A percentile compares a stretch with the other conserved stretches of the same genome.
Evolutionary conservation across 495 filamentous ascomycete genomes (phyloP).

Genomic region (Melanomma pulvis-pyrius): DNA sequence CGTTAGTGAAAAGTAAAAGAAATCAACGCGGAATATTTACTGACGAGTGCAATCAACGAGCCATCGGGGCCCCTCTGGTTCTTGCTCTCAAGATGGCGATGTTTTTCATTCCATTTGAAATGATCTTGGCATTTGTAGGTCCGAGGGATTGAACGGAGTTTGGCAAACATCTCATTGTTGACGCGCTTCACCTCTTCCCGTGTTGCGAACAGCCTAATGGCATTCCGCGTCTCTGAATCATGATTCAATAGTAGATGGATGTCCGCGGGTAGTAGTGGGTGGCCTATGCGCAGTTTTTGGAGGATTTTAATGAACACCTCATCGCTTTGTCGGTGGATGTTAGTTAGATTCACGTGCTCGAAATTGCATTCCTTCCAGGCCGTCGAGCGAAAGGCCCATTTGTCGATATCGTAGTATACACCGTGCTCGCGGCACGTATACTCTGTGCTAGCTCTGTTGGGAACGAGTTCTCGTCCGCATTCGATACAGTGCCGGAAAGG

Average conservation of each 20-base stretch:
- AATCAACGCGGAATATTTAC: background rate
- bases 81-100: conserved; percentile 33
- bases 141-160: conserved; percentile 35
- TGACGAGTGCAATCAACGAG: conserved; percentile 10
- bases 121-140: conserved; percentile 38
- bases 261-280: conserved; percentile 44
- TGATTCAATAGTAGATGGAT: conserved; percentile 53
- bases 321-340: conserved; percentile 59
- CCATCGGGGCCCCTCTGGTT: conserved; percentile 22
- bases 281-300: conserved; percentile 54
- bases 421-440: conserved; percentile 25
- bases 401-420: conserved; percentile 30
- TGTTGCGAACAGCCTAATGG: conserved; percentile 51
- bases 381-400: conserved; percentile 43
- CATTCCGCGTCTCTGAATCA: conserved; percentile 47
- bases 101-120: conserved; percentile 32
- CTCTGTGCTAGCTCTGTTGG: conserved; percentile 15
- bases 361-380: conserved; percentile 47
- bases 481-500: conserved; percentile 46
- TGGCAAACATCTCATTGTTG: conserved; percentile 33
- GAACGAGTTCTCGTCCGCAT: conserved; percentile 41
- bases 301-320: conserved; percentile 54
- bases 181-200: conserved; percentile 43
- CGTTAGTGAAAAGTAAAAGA: background rate
- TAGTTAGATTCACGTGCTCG: conserved; percentile 47